Evolutionary conservation across 2,329 filamentous ascomycete species (phyloP), one percentile per base, ranked within the genome.

Genomic region (Fusarium mangiferae): DNA sequence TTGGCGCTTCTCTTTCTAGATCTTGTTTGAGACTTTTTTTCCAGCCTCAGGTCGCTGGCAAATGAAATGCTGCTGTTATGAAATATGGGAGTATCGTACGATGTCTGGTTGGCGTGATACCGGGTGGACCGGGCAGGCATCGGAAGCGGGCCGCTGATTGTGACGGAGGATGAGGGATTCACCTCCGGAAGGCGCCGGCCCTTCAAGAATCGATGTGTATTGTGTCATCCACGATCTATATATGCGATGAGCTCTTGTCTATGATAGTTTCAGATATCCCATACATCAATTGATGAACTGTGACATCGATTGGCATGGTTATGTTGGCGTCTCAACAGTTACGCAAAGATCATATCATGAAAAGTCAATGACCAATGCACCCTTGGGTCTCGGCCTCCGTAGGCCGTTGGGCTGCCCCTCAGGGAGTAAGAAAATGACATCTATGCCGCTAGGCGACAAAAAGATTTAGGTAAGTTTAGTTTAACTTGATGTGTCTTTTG

Each of bases 91-190:
- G 42, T 56, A 78, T 78, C 76, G 76, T 78, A 78, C 75, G 76
- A 78, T 78, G 61, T 54, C 51, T 57, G 49, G 62, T 73, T 78
- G 72, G 74, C 60, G 54, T 68, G 75, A 59, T 51, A 51, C 65
- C 66, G 71, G 62, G 76, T 78, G 76, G 76, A 59, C 66, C 72
- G 71, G 59, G 26, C 73, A 69, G 66, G 57, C 76, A 78, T 71
- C 73, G 66, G 76, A 76, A 77, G 72, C 76, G 76, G 75, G 66
- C 76, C 73, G 76, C 58, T 66, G 64, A 49, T 72, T 62, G 64
- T 54, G 49, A 72, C 66, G 59, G 52, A 61, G 62, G 56, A 41
- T 38, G 36, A 49, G 41, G 59, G 38, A 49, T 70, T 49, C 49
- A 67, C 41, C 64, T 56, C 57, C 64, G 56, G 65, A 57, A 45